phyloP scores from a whole-genome alignment of 176 grass and related monocot genomes.

The Carex myosuroides region DNA sequence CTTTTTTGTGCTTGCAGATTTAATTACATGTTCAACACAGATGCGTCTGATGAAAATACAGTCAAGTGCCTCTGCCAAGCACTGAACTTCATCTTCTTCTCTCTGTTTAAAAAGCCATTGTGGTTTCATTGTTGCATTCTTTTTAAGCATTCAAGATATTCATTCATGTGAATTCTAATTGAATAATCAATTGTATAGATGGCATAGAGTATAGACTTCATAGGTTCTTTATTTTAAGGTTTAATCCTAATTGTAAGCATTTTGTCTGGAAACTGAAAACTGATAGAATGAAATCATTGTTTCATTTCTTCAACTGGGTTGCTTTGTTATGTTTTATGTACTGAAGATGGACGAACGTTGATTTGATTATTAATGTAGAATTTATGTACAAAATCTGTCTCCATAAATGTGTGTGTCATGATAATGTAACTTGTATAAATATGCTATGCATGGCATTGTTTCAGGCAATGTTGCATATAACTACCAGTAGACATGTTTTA shows the following conservation, averaged over 20 bases:
- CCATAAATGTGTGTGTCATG: too few relatives aligned
- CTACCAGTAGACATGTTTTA: too few relatives aligned
- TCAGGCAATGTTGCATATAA: too few relatives aligned
- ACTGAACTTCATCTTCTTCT: slow-evolving; percentile 10
- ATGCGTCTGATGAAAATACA: slow-evolving; percentile 68
- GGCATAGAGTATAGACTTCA: not conserved
- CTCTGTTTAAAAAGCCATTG: not conserved
- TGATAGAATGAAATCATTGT: too few relatives aligned
- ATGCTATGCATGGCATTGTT: too few relatives aligned
- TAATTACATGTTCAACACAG: slow-evolving; percentile 84
- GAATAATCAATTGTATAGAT: slow-evolving; percentile 8
- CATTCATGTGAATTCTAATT: not conserved
- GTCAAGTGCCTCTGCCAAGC: slow-evolving; percentile 75
- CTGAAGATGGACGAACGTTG: too few relatives aligned
- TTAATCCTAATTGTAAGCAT: not conserved
- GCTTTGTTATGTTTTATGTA: too few relatives aligned
- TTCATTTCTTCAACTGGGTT: too few relatives aligned
- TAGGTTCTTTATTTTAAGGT: not conserved
- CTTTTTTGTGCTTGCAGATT: slow-evolving; percentile 32
- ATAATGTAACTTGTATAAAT: too few relatives aligned
- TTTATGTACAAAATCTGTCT: too few relatives aligned
- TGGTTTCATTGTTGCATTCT: not conserved
- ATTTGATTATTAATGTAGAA: too few relatives aligned
- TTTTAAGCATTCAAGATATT: not conserved
- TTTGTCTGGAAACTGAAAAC: too few relatives aligned